Evolutionary conservation across 306 rosid genomes (phyloP).

Genomic region (Malus fusca): DNA sequence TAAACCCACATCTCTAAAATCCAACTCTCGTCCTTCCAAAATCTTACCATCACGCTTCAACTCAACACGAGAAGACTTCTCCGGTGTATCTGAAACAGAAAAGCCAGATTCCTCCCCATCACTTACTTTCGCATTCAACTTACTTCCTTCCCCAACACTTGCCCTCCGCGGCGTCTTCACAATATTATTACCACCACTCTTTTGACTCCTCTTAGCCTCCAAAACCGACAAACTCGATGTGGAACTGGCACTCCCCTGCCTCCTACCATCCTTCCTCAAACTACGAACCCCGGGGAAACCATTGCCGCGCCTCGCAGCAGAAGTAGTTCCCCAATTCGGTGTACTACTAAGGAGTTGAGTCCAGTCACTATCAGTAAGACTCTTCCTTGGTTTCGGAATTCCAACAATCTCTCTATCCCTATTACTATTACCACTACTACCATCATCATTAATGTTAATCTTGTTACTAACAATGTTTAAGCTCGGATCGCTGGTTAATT

Average conservation of each 20-base stretch:
- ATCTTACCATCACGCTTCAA: slow-evolving; percentile 33
- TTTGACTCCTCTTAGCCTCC: slow-evolving; percentile 47
- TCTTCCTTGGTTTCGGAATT: slow-evolving; percentile 35
- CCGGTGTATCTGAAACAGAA: slow-evolving; percentile 34
- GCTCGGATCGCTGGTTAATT: slow-evolving; percentile 48
- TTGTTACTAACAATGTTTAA: slow-evolving; percentile 12
- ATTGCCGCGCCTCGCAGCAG: slow-evolving; percentile 31
- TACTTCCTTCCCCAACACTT: slow-evolving; percentile 30
- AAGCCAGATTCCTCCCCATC: slow-evolving; percentile 54
- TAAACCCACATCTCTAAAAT: slow-evolving; percentile 22
- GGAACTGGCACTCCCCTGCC: slow-evolving; percentile 32
- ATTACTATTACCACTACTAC: not conserved
- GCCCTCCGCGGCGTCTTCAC: slow-evolving; percentile 26
- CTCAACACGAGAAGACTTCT: slow-evolving; percentile 37
- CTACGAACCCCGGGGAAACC: slow-evolving; percentile 36
- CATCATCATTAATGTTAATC: not conserved
- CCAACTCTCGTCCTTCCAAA: slow-evolving; percentile 22
- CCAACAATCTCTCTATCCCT: slow-evolving; percentile 28
- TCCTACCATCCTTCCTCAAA: slow-evolving; percentile 46
- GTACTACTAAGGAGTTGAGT: slow-evolving; percentile 73
- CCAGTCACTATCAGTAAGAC: slow-evolving; percentile 77
- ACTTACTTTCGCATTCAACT: slow-evolving; percentile 48
- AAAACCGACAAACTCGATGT: slow-evolving; percentile 15
- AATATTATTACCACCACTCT: slow-evolving; percentile 18
- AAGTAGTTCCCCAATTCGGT: slow-evolving; percentile 35